Evolutionary conservation across 2,329 filamentous ascomycete species (phyloP), one percentile per base, ranked within the genome.

Genomic region (Colletotrichum tropicale): DNA sequence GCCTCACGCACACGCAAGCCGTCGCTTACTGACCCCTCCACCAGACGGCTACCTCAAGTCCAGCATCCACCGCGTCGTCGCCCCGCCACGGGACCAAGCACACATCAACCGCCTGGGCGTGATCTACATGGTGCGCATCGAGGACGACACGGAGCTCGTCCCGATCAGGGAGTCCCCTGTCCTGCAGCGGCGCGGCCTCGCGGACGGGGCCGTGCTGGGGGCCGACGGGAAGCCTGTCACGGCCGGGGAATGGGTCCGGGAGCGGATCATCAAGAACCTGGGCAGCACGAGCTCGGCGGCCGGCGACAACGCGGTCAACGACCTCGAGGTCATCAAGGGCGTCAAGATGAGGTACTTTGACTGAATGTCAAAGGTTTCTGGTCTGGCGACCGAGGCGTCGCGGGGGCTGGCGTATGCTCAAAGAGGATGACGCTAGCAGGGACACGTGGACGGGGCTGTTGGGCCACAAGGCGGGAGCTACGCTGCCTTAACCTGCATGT

Each of bases 51-150:
- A 85, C 64, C 76, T 85, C 5, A 84, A 84, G 75, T 82, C 80
- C 26, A 82, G 80, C 13, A 79, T 85, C 3, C 84, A 84, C 76
- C 77, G 82, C 21, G 83, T 84, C 10, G 79, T 82, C 2, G 78
- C 81, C 1, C 82, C 83, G 2, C 83, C 82, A 0, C 77, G 76
- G n/a, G 83, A 84, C 70, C 83, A 85, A 66, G 79, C 84, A 18
- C 79, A 85, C 48, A 81, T 86, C 36, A 84, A 87, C 61, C 81
- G 87, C 0, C 82, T 86, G 7, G 87, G 88, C 0, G 79, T 89
- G 10, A 76, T 89, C 61, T 89, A 88, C 68, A 88, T 88, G 80
- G 88, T 87, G 8, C 82, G 86, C 80, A 87, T 79, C 26, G 80
- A 82, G 21, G 81, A 83, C 58, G 74, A 81, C 26, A 76, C 81